Base-by-base conservation (phyloP, 2,329 filamentous ascomycete species). In the Lachnellula hyalina region DNA sequence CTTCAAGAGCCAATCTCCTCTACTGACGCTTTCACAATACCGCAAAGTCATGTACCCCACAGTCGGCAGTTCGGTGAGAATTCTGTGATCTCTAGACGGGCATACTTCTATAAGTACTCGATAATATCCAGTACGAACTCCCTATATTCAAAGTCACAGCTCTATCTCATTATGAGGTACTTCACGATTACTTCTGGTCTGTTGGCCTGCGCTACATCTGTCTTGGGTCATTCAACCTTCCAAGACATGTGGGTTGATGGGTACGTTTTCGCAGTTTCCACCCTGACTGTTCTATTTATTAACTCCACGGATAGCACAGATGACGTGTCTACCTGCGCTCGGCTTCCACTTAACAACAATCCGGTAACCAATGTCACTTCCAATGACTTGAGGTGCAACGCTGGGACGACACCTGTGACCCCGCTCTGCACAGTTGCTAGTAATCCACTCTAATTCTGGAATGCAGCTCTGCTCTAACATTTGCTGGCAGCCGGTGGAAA, bases 351-450 rank as follows among this genome's bases (percentile, higher is more conserved):
- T 0, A 76, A 68, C 64, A 85, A 83, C 70, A 76, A 67, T 12
- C 79, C 80, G 4, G 72, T 83, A 5, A 74, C 72, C 12, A 71
- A 75, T 59, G 77, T 80, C 41, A 74, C 63, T 47, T 75, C 74
- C 44, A 69, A 72, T 52, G 75, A 76, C 65, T 75, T 82, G 51
- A 72, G 74, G 61, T 82, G 79, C 65, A 79, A 80, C 58, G 68
- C 68, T 15, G 68, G 73, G 5, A 65, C 65, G 4, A 62, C 58
- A 11, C 65, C 68, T 14, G 69, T 73, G 3, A 55, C 68, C 1
- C 70, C 68, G 14, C 76, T 62, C 5, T 64, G 61, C 45, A 21
- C 56, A 5, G 60, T 64, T 8, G 21, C 52, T 21, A 57, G 59
- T 57, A 44, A 21, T 46, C 42, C 49, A 21, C 21, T 5, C 21